Evolutionary conservation across 768 basidiomycete species (phyloP), one percentile per base, ranked within the genome.

Genomic region (Mycena olivaceomarginata): DNA sequence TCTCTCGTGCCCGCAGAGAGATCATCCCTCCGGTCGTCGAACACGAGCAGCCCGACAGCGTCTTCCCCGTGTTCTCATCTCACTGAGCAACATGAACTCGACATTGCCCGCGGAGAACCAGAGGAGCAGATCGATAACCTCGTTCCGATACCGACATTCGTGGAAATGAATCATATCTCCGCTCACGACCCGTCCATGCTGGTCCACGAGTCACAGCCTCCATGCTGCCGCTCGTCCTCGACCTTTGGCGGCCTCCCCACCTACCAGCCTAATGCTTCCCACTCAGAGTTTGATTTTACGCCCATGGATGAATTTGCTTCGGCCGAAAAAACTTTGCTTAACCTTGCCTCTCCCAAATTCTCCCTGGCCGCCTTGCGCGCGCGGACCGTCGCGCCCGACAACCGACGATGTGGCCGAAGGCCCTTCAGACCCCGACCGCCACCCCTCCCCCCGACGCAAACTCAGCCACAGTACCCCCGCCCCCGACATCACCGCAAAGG

Each of bases 241-340:
- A 83, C 83, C 6, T 84, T 83, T 76, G 78, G 72, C 51, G 90
- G 90, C 8, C 87, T 95, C 25, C 94, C 94, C 0, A 92, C 91
- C 53, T 96, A 96, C 80, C 95, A 95, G 76, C 89, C 91, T 4
- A 91, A 92, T 75, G 85, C 82, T 25, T 88, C 90, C 6, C 89
- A 88, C 11, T 90, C 91, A 37, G 85, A 88, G 37, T 97, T 96
- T 82, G 92, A 97, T 82, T 98, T 97, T 82, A 78, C 84, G 0
- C 87, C 85, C 0, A 93, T 98, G 90, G 97, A 98, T 82, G 89
- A 90, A 8, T 98, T 94, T 83, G 95, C 95, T 0, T 83, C 86
- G 0, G 90, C 88, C 20, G 97, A 98, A 84, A 94, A 94, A 80
- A 85, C 89, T 40, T 86, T 85, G 57, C 86, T 96, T 0, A 95